Base-by-base conservation (phyloP, 148 eudicot species). In the Camellia sinensis region DNA sequence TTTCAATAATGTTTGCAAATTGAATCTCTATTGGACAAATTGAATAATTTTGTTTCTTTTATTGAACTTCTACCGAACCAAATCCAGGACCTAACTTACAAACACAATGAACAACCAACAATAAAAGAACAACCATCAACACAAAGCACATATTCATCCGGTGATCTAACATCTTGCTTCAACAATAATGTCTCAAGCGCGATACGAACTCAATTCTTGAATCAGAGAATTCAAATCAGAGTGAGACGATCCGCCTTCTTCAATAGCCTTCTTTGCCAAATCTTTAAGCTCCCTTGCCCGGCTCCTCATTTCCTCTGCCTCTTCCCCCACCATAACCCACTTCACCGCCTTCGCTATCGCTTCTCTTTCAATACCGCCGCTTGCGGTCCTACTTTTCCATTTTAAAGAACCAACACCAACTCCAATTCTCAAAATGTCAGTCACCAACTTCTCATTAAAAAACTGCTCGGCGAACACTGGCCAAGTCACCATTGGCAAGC, bases 181-280 rank as follows among this genome's bases (percentile, higher is more conserved):
- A 29, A 29, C 37, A 29, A 29, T 29, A 29, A 29, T 29, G 29
- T 9, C 54, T 70, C 10, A 45, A 70, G 11, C 22, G 6, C 29
- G 17, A 70, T 56, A 15, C 9, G 67, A 44, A 15, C 53, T 67
- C 53, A 87, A 19, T 40, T 84, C 87, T 21, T 69, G 37, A 2
- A 87, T 77, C 73, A 87, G 66, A 79, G 61, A 64, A 65, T 41
- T 44, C 45, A 82, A n/a, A 71, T 76, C 79, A 19, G 64, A 10
- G 21, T 76, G 63, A 3, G 92, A 87, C n/a, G 92, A 89, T 13
- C 90, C 90, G 0, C 87, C 90, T 80, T 82, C 77, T 40, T 78
- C 68, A 19, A 87, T 81, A 11, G 85, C 86, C 85, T 41, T 80
- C 66, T 80, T 78, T 5, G 93, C 93, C 91, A 61, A 53, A 40